Conservation (phyloP, 768 basidiomycete genomes). For the Holtermanniella nyarrowii region DNA sequence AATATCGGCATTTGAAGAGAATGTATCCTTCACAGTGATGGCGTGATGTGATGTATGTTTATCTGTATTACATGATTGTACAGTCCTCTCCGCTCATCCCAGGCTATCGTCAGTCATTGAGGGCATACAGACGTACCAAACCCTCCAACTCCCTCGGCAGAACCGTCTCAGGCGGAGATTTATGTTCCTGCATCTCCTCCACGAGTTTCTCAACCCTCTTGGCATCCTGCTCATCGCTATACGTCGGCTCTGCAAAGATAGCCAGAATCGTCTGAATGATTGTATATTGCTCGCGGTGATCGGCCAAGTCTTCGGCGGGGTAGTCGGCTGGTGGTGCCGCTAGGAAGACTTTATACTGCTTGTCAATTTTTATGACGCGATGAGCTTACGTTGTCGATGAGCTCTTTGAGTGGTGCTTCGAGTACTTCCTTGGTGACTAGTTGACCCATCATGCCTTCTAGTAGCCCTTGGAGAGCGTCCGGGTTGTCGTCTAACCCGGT, state of each 20-base stretch:
- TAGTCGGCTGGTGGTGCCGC: conserved; percentile 23
- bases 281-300: conserved; percentile 25
- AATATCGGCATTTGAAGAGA: conserved; percentile 35
- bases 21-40: conserved; percentile 13
- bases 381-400: conserved; percentile 32
- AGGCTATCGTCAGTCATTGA: neutral
- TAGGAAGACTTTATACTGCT: conserved; percentile 40
- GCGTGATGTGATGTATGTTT: neutral
- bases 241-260: conserved; percentile 27
- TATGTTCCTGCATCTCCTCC: conserved; percentile 40
- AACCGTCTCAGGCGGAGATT: conserved; percentile 38
- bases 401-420: conserved; percentile 39
- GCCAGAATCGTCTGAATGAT: conserved; percentile 32
- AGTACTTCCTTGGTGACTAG: conserved; percentile 41
- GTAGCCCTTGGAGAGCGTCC: conserved; percentile 28
- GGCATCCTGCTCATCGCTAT: conserved; percentile 28
- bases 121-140: conserved; percentile 25
- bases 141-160: conserved; percentile 41
- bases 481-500: conserved; percentile 18
- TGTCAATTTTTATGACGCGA: neutral
- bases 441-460: conserved; percentile 42
- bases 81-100: conserved; percentile 31
- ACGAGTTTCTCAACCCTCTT: conserved; percentile 22
- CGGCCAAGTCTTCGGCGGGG: conserved; percentile 20
- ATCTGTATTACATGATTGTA: conserved; percentile 23